Evolutionary conservation across 495 filamentous ascomycete genomes (phyloP).

Genomic region (Aspergillus saccharolyticus): DNA sequence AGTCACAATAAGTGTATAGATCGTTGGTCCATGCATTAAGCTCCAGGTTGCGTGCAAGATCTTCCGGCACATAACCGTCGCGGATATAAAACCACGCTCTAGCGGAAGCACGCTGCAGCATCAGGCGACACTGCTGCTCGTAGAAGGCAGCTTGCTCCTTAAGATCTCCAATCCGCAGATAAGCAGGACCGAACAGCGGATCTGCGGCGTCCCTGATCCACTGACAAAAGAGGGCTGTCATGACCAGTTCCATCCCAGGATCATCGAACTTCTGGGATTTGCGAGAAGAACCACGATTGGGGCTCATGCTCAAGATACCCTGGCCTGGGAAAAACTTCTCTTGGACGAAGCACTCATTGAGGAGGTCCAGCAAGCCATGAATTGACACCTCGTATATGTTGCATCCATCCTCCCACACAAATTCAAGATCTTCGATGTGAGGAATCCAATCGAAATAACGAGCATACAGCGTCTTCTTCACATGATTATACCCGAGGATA

Average conservation of each 20-base stretch:
- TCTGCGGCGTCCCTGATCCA: conserved; percentile 32
- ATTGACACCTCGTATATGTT: conserved; percentile 21
- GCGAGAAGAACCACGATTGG: conserved; percentile 1
- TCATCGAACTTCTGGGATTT: conserved; percentile 14
- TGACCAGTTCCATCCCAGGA: conserved; percentile 33
- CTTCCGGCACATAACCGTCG: conserved; percentile 15
- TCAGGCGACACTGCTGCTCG: conserved; percentile 23
- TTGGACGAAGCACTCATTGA: conserved; percentile 14
- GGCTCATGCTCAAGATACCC: conserved; percentile 18
- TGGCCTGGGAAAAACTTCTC: conserved; percentile 6
- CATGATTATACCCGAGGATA: conserved; percentile 30
- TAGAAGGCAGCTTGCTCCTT: conserved; percentile 12
- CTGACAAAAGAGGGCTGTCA: conserved; percentile 31
- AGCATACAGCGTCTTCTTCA: conserved; percentile 20
- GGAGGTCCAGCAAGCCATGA: conserved; percentile 12
- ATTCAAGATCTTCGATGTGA: conserved; percentile 21
- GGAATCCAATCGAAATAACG: conserved; percentile 28
- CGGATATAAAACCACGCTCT: conserved; percentile 28
- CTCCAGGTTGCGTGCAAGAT: conserved; percentile 12
- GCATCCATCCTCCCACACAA: conserved; percentile 27
- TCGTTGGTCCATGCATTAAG: conserved; percentile 22
- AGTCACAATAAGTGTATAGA: conserved; percentile 22
- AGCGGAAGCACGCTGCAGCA: conserved; percentile 27
- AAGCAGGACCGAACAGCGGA: conserved; percentile 17
- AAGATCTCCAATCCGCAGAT: conserved; percentile 7